Evolutionary conservation across 306 rosid genomes (phyloP).

Genomic region (Sicyos baderoa): DNA sequence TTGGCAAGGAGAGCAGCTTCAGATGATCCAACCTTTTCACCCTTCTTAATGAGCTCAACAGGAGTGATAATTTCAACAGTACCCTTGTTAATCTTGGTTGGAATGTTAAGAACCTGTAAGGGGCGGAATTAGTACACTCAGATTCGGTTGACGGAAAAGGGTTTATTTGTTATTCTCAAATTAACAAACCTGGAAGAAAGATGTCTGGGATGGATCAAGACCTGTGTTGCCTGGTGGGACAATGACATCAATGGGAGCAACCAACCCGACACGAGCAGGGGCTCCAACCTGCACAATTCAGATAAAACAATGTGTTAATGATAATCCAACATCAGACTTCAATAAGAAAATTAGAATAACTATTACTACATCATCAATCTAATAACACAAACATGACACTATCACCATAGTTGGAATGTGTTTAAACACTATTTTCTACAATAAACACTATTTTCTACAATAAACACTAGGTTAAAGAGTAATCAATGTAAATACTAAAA

Average conservation of each 20-base stretch:
- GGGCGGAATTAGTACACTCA: not conserved
- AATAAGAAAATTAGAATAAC: too few relatives aligned
- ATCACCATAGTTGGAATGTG: not conserved
- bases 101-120: slow-evolving; percentile 70
- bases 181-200: slow-evolving; percentile 75
- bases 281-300: slow-evolving; percentile 59
- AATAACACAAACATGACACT: not conserved
- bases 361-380: not conserved
- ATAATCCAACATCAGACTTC: too few relatives aligned
- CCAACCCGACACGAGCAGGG: slow-evolving; percentile 97
- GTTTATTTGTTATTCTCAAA: not conserved
- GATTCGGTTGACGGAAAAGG: too few relatives aligned
- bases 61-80: slow-evolving; percentile 93
- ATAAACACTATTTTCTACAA: not conserved
- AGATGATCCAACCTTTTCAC: slow-evolving; percentile 88
- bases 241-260: slow-evolving; percentile 90
- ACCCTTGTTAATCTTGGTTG: slow-evolving; percentile 91
- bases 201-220: slow-evolving; percentile 87
- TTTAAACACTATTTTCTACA: not conserved
- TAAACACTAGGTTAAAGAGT: too few relatives aligned
- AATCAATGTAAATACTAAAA: too few relatives aligned
- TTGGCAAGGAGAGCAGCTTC: slow-evolving; percentile 93
- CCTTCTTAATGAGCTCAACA: slow-evolving; percentile 85
- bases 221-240: slow-evolving; percentile 97
- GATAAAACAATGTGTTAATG: too few relatives aligned